Evolutionary conservation across 257 asterid genomes (phyloP), one percentile per base, ranked within the genome.

Genomic region (Solanum pennellii): DNA sequence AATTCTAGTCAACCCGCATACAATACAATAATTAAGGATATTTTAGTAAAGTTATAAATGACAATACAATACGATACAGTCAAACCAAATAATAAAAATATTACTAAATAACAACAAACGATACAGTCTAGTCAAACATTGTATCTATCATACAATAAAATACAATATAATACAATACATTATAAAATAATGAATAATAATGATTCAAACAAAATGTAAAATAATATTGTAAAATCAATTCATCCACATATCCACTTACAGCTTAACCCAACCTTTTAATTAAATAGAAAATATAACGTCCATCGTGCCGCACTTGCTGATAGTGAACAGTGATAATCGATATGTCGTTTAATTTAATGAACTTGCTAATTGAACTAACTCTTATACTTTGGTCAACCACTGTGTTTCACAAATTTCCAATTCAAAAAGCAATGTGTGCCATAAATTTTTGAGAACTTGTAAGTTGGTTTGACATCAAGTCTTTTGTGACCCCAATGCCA

Each of bases 151-250:
- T 35, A 35, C 1, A 5, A 5, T 35, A 35, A 1, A 35, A 0
- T 35, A 37, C 0, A 37, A 35, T 35, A 35, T 0, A 35, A 35
- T 1, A 35, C 1, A 35, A 35, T 35, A 35, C 0, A 5, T 35
- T 5, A 5, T 5, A 5, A 0, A 35, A 35, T 0, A 35, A 1
- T 5, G 1, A 35, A 0, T 35, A 35, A 35, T 7, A 35, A 37
- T 37, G 7, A 37, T 37, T 1, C 39, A 37, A 1, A 35, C 1
- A 35, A 1, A 37, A 6, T 37, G 2, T 37, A 37, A 37, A 37
- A 8, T 56, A 56, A 18, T 6, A 0, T 18, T 56, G 4, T 56
- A 56, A 59, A 59, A 59, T 59, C 4, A 21, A 60, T 60, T 21
- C 25, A 60, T 60, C 47, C 47, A 73, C 27, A 6, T 9, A 18